Conservation (phyloP, 2,329 filamentous ascomycete genomes). For the Cordyceps fumosorosea region DNA sequence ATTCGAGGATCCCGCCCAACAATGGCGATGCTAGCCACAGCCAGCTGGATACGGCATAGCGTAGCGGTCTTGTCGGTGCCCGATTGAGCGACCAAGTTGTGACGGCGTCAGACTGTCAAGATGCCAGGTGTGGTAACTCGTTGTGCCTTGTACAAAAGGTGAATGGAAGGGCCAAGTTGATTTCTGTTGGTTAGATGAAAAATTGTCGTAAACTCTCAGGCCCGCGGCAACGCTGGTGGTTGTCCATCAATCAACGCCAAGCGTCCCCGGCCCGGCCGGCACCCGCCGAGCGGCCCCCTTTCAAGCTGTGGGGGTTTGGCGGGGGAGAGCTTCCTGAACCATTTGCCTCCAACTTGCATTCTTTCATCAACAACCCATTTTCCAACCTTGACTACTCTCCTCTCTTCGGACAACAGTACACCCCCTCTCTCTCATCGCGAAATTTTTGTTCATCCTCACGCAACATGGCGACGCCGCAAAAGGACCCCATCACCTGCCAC, state of each 20-base stretch:
- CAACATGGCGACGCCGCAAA: slow-evolving; percentile 21
- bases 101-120: neutral
- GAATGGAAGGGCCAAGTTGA: too few species aligned
- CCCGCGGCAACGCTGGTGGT: too few species aligned
- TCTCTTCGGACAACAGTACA: neutral
- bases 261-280: neutral
- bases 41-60: neutral
- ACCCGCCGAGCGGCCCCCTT: slow-evolving; percentile 9
- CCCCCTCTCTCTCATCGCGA: neutral
- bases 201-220: too few species aligned
- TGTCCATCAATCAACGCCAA: too few species aligned
- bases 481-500: slow-evolving; percentile 76
- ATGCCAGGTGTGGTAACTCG: too few species aligned
- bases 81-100: neutral
- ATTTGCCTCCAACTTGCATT: neutral
- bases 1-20: neutral
- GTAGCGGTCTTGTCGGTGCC: neutral
- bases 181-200: too few species aligned
- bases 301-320: too few species aligned
- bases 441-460: too few species aligned
- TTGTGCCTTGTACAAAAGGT: too few species aligned
- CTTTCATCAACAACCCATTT: neutral
- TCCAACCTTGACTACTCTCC: neutral
- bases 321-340: too few species aligned
- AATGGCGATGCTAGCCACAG: too few species aligned